Percentiles rank a stretch among this genome's conserved stretches.
Conservation (phyloP, 495 filamentous ascomycete species). For the Hypoxylon crocopeplum region DNA sequence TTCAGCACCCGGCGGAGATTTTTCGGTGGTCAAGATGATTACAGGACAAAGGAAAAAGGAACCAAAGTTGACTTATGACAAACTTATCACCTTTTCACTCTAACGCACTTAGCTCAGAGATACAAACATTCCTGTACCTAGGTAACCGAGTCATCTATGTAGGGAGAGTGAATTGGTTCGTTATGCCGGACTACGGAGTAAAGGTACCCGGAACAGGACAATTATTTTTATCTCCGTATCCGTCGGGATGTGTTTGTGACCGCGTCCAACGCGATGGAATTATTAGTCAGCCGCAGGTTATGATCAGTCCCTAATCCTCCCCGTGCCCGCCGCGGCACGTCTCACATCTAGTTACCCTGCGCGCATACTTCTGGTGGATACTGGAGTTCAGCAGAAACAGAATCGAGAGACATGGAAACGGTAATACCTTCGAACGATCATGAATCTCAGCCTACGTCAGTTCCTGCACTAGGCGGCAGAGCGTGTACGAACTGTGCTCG, state of each 20-base stretch:
- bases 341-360: slow-evolving; percentile 4
- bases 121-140: no score
- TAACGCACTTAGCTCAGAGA: neutral
- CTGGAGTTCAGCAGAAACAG: neutral
- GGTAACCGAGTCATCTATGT: neutral
- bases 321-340: slow-evolving; percentile 15
- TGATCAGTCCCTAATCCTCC: neutral
- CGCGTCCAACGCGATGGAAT: neutral
- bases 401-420: neutral
- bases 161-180: no score
- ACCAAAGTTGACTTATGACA: neutral
- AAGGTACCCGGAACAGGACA: neutral
- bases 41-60: neutral
- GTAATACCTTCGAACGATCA: neutral
- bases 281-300: slow-evolving; percentile 4
- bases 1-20: no score
- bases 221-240: slow-evolving; percentile 2
- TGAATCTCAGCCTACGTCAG: slow-evolving; percentile 3
- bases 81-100: neutral
- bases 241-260: slow-evolving; percentile 1
- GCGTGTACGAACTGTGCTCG: slow-evolving; percentile 62
- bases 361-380: neutral
- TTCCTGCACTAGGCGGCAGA: slow-evolving; percentile 38
- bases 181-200: slow-evolving; percentile 1
- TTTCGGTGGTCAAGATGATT: neutral